Evolutionary conservation across 768 basidiomycete species (phyloP).

Genomic region (Rubroboletus pulcherrimus): DNA sequence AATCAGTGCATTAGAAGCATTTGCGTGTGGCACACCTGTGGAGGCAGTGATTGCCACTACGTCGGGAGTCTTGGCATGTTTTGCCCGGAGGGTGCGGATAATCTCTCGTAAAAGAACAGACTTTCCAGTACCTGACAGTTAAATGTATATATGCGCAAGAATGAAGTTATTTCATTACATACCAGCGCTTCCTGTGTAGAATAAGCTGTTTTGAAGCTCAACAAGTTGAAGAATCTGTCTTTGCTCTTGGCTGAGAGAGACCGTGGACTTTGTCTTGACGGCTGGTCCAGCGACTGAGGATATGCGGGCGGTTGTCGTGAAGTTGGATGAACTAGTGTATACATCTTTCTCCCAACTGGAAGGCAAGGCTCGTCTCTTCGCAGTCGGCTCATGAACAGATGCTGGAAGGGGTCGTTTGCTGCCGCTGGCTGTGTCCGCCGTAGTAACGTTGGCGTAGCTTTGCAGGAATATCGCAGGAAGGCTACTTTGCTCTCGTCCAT

Average conservation of each 20-base stretch:
- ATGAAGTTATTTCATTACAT: conserved; percentile 24
- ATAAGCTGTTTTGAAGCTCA: conserved; percentile 67
- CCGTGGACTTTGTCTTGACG: conserved; percentile 11
- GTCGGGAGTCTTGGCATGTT: conserved; percentile 50
- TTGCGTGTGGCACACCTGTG: conserved; percentile 53
- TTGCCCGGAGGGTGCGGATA: conserved; percentile 66
- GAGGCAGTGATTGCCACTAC: conserved; percentile 93
- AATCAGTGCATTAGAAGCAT: neutral
- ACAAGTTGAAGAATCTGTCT: conserved; percentile 78
- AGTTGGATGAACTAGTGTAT: conserved; percentile 35
- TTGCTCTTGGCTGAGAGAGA: conserved; percentile 84
- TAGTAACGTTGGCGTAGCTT: conserved; percentile 11
- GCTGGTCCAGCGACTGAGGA: conserved; percentile 15
- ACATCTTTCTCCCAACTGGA: conserved; percentile 42
- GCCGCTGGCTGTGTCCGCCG: conserved; percentile 20
- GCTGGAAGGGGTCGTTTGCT: conserved; percentile 33
- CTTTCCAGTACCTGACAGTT: conserved; percentile 81
- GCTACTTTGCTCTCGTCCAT: conserved; percentile 35
- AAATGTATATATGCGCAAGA: conserved; percentile 16
- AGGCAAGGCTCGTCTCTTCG: conserved; percentile 60
- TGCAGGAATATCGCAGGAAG: conserved; percentile 7
- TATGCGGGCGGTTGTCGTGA: conserved; percentile 14
- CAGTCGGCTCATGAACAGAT: conserved; percentile 23
- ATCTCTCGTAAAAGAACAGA: conserved; percentile 93
- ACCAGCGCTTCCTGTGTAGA: conserved; percentile 99